phyloP scores from a whole-genome alignment of 257 asterid genomes.

The Thymus mandschuricus region DNA sequence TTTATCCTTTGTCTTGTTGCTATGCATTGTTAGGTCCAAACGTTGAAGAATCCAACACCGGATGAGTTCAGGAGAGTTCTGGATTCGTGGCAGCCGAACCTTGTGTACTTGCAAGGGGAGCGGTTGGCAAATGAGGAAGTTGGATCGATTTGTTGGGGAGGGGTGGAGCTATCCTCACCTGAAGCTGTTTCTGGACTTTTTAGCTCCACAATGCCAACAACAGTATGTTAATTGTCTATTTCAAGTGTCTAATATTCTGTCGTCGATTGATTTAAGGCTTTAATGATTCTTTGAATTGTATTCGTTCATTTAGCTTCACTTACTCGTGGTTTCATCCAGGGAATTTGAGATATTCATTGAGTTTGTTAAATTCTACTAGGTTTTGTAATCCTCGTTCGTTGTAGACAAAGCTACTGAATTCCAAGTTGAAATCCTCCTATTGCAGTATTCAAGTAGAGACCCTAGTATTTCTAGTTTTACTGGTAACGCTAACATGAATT shows the following conservation, averaged over 20 bases:
- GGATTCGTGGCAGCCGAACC: slow-evolving; percentile 81
- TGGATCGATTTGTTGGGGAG: slow-evolving; percentile 68
- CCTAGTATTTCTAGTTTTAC: too few species aligned
- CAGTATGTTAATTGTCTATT: slow-evolving; percentile 50
- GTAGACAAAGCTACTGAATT: background rate
- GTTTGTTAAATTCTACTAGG: background rate
- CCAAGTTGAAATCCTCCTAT: background rate
- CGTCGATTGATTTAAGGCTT: background rate
- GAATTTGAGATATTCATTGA: background rate
- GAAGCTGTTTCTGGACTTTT: slow-evolving; percentile 73
- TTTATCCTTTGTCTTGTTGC: slow-evolving; percentile 12
- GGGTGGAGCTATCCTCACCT: slow-evolving; percentile 57
- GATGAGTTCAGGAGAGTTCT: slow-evolving; percentile 72
- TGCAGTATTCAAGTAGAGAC: background rate
- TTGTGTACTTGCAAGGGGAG: slow-evolving; percentile 84
- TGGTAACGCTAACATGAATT: too few species aligned
- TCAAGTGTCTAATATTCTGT: background rate
- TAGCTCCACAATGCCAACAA: slow-evolving; percentile 59
- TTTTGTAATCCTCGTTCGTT: background rate
- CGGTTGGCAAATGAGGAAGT: slow-evolving; percentile 59
- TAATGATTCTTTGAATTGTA: background rate
- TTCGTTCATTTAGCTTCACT: background rate
- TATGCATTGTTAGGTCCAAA: slow-evolving; percentile 64
- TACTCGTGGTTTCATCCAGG: background rate
- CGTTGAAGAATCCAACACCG: slow-evolving; percentile 64